Percentiles rank a stretch among this genome's conserved stretches.
Conservation (phyloP, 805 yeast species). For the Metahyphopichia silvanorum region DNA sequence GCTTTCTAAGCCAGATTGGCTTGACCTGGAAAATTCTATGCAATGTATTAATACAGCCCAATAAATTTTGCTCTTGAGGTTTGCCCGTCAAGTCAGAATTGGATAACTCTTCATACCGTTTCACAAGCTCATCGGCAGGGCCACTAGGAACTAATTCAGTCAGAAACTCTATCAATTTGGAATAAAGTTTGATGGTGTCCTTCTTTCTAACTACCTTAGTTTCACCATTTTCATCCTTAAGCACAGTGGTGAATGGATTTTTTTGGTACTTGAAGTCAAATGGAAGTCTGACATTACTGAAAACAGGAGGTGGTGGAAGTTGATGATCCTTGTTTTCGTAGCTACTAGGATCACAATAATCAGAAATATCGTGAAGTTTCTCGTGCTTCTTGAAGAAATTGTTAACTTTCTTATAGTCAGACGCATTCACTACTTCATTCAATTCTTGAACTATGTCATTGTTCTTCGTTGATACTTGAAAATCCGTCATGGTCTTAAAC, state of each 20-base stretch:
- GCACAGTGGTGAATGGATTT: slow-evolving; percentile 55
- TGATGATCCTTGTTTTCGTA: slow-evolving; percentile 45
- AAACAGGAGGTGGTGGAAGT: slow-evolving; percentile 83
- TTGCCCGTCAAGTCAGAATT: slow-evolving; percentile 30
- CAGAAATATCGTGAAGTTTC: slow-evolving; percentile 22
- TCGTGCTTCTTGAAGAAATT: slow-evolving; percentile 20
- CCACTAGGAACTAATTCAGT: slow-evolving; percentile 41
- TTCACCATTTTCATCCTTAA: slow-evolving; percentile 57
- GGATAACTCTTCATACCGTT: slow-evolving; percentile 28
- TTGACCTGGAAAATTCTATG: slow-evolving; percentile 56
- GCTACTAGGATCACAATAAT: slow-evolving; percentile 18
- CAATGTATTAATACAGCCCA: slow-evolving; percentile 44
- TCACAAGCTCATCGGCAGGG: slow-evolving; percentile 48
- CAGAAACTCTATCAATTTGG: slow-evolving; percentile 51
- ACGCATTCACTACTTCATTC: slow-evolving; percentile 20
- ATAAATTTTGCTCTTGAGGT: slow-evolving; percentile 28
- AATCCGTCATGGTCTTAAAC: slow-evolving; percentile 86
- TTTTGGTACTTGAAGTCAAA: slow-evolving; percentile 74
- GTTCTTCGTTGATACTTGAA: slow-evolving; percentile 65
- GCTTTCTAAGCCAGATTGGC: slow-evolving; percentile 85
- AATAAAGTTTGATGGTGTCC: slow-evolving; percentile 48
- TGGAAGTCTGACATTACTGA: slow-evolving; percentile 74
- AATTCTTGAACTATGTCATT: slow-evolving; percentile 36
- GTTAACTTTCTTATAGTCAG: slow-evolving; percentile 21
- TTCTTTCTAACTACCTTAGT: slow-evolving; percentile 45